phyloP scores from a whole-genome alignment of 2,329 filamentous ascomycete genomes.

The Penicillium corylophilum region DNA sequence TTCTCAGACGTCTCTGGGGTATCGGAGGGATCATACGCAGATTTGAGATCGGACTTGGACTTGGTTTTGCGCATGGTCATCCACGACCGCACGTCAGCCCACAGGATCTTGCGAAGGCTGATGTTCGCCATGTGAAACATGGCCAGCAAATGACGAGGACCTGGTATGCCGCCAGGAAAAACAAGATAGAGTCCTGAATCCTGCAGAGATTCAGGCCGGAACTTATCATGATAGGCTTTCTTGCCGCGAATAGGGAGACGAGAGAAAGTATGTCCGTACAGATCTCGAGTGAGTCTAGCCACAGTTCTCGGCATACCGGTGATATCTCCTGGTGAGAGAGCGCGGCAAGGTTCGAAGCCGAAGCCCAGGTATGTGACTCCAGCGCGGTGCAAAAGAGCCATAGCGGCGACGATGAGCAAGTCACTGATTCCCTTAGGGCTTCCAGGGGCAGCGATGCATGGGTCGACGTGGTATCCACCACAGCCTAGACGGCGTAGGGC shows the following conservation, averaged over 20 bases:
- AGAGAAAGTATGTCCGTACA: conserved; percentile 34
- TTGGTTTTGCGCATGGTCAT: conserved; percentile 5
- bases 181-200: conserved; percentile 37
- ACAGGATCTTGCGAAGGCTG: conserved; percentile 29
- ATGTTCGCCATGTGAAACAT: conserved; percentile 43
- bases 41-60: not conserved
- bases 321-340: conserved; percentile 29
- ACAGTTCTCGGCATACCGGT: conserved; percentile 30
- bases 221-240: conserved; percentile 43
- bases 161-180: conserved; percentile 35
- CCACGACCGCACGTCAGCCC: conserved; percentile 14
- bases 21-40: not conserved
- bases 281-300: conserved; percentile 27
- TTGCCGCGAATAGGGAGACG: conserved; percentile 39
- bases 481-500: conserved; percentile 39
- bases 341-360: conserved; percentile 39
- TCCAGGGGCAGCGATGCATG: conserved; percentile 36
- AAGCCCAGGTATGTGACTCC: conserved; percentile 38
- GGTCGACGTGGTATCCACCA: conserved; percentile 45
- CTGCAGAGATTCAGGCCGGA: conserved; percentile 33
- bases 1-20: not conserved
- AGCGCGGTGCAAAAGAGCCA: conserved; percentile 37
- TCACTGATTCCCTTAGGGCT: conserved; percentile 41
- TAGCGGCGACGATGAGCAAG: conserved; percentile 37
- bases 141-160: conserved; percentile 32